Evolutionary conservation across 2,329 filamentous ascomycete genomes (phyloP), one percentile per base, ranked within the genome.

Genomic region (Myriangium duriaei): DNA sequence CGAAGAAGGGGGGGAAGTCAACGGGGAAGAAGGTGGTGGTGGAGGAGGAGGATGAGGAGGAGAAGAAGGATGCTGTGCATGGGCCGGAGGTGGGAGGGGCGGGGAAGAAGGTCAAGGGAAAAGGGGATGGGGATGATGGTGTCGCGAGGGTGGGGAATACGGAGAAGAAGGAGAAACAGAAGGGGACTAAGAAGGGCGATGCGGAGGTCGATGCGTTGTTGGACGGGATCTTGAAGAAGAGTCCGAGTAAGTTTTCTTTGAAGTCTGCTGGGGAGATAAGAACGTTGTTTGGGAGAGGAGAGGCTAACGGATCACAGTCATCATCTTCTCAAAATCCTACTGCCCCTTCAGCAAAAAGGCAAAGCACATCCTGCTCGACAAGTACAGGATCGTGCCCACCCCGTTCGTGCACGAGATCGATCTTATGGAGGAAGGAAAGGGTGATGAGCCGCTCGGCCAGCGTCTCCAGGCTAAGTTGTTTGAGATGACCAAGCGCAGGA

Each of bases 251-350:
- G 48, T 43, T 12, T n/a, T n/a, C n/a, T n/a, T n/a, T n/a, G n/a
- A n/a, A n/a, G n/a, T n/a, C n/a, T n/a, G n/a, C n/a, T n/a, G n/a
- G n/a, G n/a, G n/a, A n/a, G n/a, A n/a, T n/a, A n/a, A n/a, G n/a
- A n/a, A n/a, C n/a, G n/a, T n/a, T n/a, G n/a, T n/a, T n/a, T n/a
- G n/a, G n/a, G n/a, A n/a, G n/a, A n/a, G n/a, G n/a, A n/a, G n/a
- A n/a, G n/a, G n/a, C n/a, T n/a, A 30, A 18, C 13, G 11, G 2
- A 12, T 5, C 4, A 30, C 31, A 45, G 43, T 96, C 43, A 82
- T 95, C 56, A 84, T 98, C 51, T 96, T 96, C 65, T 94, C 86
- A 46, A 96, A 98, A 61, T 75, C 81, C 1, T 94, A 88, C 63
- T 98, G 91, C 59, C 85, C 81, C 1, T 79, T 74, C 62, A 95